Evolutionary conservation across 2,329 filamentous ascomycete genomes (phyloP), one percentile per base, ranked within the genome.

Genomic region (Fusarium napiforme): DNA sequence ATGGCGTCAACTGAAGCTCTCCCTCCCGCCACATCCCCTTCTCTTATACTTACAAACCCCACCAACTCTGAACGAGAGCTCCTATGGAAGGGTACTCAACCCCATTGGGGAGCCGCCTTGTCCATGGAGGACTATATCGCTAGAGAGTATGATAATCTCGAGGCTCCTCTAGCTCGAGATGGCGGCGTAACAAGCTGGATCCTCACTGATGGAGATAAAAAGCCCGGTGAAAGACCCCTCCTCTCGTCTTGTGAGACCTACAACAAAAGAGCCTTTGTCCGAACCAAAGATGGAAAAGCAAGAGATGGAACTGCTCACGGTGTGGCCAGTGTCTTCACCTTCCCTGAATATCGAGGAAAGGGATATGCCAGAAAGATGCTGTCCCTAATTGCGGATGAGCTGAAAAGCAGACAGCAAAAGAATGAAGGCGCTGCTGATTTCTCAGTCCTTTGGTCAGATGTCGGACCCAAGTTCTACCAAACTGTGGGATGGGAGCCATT

Each of bases 381-480:
- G 81, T 81, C 82, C 46, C 90, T 95, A 75, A 79, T 96, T 40
- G 90, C 88, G 19, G 72, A 78, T 14, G 73, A 75, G 40, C 80
- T 90, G 30, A 73, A 73, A 19, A 60, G 60, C 3, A 69, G 71
- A 42, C 75, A 82, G 46, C 71, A 73, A 4, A 57, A 78, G 72
- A 42, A 78, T 30, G 53, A 77, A n/a, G 75, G 78, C 32, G 82
- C 84, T 57, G 79, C 86, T 80, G 71, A 82, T 19, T 96, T 96
- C 81, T 95, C 93, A 2, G 88, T 97, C 12, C 86, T 98, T 14
- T 97, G 91, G 82, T 97, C 94, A 14, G 94, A 97, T 77, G 95
- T 97, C 72, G 94, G 95, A 26, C 93, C 94, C 85, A 84, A 85
- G 43, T 98, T 95, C 82, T 98, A 98, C 83, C 89, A 92, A 7